Evolutionary conservation across 139 green algal species (phyloP).

Genomic region (Chlamydomonas schloesseri): DNA sequence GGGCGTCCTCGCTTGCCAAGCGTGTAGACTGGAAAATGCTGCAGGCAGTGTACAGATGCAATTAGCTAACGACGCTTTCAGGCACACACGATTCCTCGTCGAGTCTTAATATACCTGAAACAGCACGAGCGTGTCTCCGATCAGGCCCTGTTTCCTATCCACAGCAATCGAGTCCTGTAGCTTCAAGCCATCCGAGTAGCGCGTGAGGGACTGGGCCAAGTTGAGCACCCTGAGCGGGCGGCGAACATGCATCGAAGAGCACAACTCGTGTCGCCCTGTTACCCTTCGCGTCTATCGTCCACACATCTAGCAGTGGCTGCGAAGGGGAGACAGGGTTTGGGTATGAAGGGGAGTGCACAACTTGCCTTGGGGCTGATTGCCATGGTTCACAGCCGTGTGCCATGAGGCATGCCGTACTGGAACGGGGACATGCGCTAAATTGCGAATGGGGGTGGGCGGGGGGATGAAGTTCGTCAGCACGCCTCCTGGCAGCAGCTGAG

Average conservation of each 20-base stretch:
- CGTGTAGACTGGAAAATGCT: constrained; percentile 88
- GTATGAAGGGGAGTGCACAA: no score
- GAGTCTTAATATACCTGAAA: constrained; percentile 62
- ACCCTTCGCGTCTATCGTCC: no score
- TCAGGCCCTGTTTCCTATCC: neutral
- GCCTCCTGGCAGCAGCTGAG: no score
- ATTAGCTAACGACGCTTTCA: neutral
- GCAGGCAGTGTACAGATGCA: neutral
- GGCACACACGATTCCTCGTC: neutral
- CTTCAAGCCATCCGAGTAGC: neutral
- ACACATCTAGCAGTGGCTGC: no score
- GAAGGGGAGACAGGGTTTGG: no score
- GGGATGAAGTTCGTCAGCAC: no score
- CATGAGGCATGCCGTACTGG: no score
- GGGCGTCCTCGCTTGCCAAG: constrained; percentile 85
- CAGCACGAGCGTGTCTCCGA: constrained; percentile 70
- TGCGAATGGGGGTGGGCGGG: no score
- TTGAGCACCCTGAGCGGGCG: constrained; percentile 10
- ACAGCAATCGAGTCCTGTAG: constrained; percentile 1
- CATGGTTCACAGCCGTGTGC: no score
- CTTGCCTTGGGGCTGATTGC: no score
- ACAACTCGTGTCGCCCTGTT: no score
- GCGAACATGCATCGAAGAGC: neutral
- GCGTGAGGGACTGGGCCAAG: constrained; percentile 1
- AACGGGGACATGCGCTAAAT: no score